These are phyloP conservation scores for Peronospora destructor DNA, from an alignment of 352 stramenopile genomes.

Conservation along the genomic window DNA sequence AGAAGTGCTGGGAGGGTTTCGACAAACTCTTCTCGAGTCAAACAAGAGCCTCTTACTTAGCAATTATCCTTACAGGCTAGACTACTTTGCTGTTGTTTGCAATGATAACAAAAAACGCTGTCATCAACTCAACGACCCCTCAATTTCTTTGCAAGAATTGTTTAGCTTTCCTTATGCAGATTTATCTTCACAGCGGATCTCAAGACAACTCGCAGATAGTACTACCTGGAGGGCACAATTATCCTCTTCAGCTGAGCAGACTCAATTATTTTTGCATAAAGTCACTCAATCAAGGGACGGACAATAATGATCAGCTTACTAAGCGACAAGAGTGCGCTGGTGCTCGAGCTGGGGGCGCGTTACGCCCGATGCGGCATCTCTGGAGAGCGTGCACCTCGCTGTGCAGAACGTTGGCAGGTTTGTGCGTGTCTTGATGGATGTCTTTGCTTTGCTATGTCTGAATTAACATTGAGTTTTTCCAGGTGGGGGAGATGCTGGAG, in stretches of 20 bases:
- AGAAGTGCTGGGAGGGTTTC: too few relatives aligned
- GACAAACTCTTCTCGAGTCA: too few relatives aligned
- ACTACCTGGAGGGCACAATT: too few relatives aligned
- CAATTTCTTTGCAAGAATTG: too few relatives aligned
- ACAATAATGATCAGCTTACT: constrained; percentile 21
- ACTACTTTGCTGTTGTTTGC: too few relatives aligned
- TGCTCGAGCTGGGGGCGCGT: constrained; percentile 68
- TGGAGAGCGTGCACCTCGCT: constrained; percentile 65
- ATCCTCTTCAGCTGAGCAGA: not conserved
- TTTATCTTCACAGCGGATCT: too few relatives aligned
- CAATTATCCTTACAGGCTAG: too few relatives aligned
- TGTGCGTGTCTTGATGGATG: not conserved
- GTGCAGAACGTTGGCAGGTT: constrained; percentile 63
- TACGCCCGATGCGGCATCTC: constrained; percentile 69
- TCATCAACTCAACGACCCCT: too few relatives aligned
- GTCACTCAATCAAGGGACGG: constrained; percentile 3
- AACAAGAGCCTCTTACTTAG: too few relatives aligned
- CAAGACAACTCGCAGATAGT: too few relatives aligned
- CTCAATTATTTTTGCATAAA: not conserved
- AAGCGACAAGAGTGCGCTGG: constrained; percentile 56
- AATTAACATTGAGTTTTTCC: not conserved
- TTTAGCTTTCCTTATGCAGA: too few relatives aligned
- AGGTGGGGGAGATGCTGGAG: constrained; percentile 55
- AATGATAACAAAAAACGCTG: too few relatives aligned
- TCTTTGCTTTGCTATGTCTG: not conserved